These are phyloP conservation scores for Ophiostoma piceae DNA, from an alignment of 2,329 filamentous ascomycete genomes.

Conservation along the genomic window DNA sequence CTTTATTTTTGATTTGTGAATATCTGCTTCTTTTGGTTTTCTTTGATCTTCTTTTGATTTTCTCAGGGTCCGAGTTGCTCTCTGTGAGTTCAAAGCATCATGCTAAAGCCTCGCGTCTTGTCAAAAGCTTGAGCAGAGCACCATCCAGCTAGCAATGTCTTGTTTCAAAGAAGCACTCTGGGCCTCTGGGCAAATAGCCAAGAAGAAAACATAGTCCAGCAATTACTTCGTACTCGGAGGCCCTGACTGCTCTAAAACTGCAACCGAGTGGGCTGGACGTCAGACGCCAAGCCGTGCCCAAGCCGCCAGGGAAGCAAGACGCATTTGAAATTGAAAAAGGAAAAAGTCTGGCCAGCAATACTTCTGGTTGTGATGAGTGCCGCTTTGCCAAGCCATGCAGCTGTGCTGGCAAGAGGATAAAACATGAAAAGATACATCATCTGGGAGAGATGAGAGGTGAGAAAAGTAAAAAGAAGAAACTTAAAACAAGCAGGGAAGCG, in stretches of 20 bases:
- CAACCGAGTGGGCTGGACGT: neutral
- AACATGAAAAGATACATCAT: neutral
- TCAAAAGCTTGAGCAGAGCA: neutral
- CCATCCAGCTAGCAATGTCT: neutral
- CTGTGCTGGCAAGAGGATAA: slow-evolving; percentile 3
- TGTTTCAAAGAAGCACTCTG: neutral
- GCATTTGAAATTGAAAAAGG: neutral
- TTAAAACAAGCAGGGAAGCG: neutral
- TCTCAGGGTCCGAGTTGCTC: neutral
- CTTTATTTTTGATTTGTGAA: neutral
- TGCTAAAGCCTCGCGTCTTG: neutral
- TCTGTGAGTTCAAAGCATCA: neutral
- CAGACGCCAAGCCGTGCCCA: slow-evolving; percentile 4
- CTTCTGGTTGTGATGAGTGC: neutral
- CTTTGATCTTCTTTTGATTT: neutral
- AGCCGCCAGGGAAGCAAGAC: neutral
- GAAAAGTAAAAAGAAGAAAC: neutral
- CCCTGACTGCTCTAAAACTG: neutral
- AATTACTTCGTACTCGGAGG: neutral
- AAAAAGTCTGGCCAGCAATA: neutral
- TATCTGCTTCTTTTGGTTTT: neutral
- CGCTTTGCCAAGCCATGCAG: neutral
- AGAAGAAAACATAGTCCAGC: neutral
- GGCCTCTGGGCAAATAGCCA: neutral
- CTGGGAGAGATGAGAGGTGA: neutral